Evolutionary conservation across 495 filamentous ascomycete species (phyloP).

Genomic region (Aspergillus sparsus): DNA sequence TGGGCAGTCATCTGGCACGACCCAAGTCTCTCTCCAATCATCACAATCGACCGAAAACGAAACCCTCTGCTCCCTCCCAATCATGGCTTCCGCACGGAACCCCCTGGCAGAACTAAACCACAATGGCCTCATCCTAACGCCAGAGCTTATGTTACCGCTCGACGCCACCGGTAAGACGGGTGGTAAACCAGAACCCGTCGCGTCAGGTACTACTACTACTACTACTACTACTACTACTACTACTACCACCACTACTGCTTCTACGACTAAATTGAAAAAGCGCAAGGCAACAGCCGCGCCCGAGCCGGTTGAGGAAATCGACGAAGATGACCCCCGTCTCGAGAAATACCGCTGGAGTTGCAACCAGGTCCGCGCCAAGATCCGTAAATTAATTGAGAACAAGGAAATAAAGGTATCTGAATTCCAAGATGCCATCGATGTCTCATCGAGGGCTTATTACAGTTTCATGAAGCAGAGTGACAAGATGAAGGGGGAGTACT

Average conservation of each 20-base stretch:
- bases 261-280: neutral
- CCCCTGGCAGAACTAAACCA: neutral
- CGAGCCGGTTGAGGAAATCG: conserved; percentile 5
- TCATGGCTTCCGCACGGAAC: too few species aligned
- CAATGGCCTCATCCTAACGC: neutral
- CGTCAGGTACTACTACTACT: neutral
- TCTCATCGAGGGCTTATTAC: conserved; percentile 10
- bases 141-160: neutral
- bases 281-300: conserved; percentile 7
- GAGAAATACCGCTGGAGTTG: conserved; percentile 12
- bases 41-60: too few species aligned
- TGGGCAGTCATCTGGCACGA: too few species aligned
- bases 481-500: conserved; percentile 10
- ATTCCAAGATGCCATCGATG: conserved; percentile 15
- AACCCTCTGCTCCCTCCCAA: too few species aligned
- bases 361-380: conserved; percentile 15
- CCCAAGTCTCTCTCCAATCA: too few species aligned
- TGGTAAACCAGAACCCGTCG: neutral
- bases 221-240: neutral
- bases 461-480: conserved; percentile 19
- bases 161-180: neutral
- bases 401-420: conserved; percentile 16
- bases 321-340: conserved; percentile 9
- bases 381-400: conserved; percentile 14
- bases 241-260: neutral